A percentile compares a stretch with the other conserved stretches of the same genome.
phyloP scores from a whole-genome alignment of 768 basidiomycete species.

The Boletus rubropictus region DNA sequence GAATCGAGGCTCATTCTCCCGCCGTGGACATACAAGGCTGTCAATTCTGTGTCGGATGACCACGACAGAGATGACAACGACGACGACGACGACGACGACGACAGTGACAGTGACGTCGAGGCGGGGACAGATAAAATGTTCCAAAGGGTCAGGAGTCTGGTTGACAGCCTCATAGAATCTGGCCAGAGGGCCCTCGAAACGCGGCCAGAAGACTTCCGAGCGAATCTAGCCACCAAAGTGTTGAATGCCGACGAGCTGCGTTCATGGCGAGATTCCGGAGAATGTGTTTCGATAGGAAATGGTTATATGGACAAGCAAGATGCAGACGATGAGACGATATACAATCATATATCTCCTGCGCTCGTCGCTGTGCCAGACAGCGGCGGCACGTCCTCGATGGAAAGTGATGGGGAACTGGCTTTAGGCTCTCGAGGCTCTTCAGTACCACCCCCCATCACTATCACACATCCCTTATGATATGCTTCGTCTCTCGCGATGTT shows the following conservation, averaged over 20 bases:
- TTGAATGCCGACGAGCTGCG: constrained; percentile 68
- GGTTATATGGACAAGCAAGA: constrained; percentile 17
- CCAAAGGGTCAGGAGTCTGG: constrained; percentile 52
- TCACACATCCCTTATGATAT: constrained; percentile 35
- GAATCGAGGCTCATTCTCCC: constrained; percentile 78
- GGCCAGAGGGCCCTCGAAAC: constrained; percentile 60
- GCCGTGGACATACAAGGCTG: constrained; percentile 52
- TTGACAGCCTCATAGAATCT: constrained; percentile 56
- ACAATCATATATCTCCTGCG: constrained; percentile 10
- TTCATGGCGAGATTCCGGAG: constrained; percentile 44
- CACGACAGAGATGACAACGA: constrained; percentile 30
- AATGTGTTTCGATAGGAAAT: constrained; percentile 10
- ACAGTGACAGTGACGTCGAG: constrained; percentile 38
- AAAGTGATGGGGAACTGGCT: constrained; percentile 28
- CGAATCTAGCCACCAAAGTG: constrained; percentile 55
- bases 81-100: constrained; percentile 35
- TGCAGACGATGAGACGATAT: constrained; percentile 30
- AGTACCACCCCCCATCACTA: constrained; percentile 38
- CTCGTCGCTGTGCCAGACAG: constrained; percentile 18
- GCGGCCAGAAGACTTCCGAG: constrained; percentile 47
- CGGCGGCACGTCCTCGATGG: constrained; percentile 12
- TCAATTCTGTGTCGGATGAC: constrained; percentile 44
- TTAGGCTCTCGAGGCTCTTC: constrained; percentile 10
- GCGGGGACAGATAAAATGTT: constrained; percentile 52
- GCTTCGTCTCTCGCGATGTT: constrained; percentile 2